Percentiles rank a stretch among this genome's conserved stretches.
Conservation (phyloP, 352 stramenopile genomes). For the Thraustochytrium sp. region DNA sequence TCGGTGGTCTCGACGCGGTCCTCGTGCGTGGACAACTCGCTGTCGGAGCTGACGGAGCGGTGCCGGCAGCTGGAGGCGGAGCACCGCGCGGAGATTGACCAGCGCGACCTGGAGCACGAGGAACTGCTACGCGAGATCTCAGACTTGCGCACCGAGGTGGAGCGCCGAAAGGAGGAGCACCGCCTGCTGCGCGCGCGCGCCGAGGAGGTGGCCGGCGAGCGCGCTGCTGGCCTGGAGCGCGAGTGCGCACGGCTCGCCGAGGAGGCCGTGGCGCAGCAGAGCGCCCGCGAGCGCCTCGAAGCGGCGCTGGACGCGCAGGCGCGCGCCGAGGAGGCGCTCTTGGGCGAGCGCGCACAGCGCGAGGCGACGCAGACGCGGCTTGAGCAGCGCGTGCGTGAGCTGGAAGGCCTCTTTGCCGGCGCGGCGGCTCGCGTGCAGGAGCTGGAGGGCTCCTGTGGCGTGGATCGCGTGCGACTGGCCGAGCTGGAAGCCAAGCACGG, state of each 20-base stretch:
- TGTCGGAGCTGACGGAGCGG: background rate
- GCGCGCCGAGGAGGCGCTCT: background rate
- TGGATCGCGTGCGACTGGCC: background rate
- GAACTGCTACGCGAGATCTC: background rate
- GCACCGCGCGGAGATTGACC: background rate
- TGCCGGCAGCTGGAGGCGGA: slow-evolving; percentile 24
- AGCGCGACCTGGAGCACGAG: background rate
- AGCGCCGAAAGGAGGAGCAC: background rate
- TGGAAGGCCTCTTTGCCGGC: background rate
- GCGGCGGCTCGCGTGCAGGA: background rate
- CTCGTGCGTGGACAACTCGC: background rate
- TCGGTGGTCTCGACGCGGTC: background rate
- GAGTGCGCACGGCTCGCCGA: background rate
- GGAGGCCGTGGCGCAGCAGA: background rate
- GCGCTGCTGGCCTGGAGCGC: background rate
- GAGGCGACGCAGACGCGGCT: background rate
- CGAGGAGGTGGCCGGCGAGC: background rate
- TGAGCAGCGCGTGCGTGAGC: background rate
- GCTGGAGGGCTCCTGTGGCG: slow-evolving; percentile 12
- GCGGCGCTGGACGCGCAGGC: background rate
- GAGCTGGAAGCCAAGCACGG: slow-evolving; percentile 2
- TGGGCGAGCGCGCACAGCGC: background rate
- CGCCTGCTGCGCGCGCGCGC: background rate
- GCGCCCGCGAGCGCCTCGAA: background rate
- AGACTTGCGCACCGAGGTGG: background rate